These are phyloP conservation scores for Dinochytrium kinnereticum DNA, from an alignment of 371 early-diverging fungal species.

Conservation along the genomic window DNA sequence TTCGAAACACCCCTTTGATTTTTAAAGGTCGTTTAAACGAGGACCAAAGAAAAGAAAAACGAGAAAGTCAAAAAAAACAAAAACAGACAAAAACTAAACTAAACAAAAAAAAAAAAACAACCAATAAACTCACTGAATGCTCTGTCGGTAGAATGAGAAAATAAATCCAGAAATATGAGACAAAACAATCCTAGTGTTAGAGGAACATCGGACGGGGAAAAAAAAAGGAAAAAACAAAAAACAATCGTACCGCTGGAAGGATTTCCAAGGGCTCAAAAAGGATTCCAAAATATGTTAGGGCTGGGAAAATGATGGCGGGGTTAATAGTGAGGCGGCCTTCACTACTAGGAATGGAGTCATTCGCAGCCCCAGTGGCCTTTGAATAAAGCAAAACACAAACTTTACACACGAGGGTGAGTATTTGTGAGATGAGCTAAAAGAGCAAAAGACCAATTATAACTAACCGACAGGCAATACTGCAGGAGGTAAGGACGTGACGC, in stretches of 20 bases:
- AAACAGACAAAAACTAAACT: neutral
- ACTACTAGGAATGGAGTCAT: too few relatives aligned
- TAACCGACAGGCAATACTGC: neutral
- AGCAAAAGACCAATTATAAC: neutral
- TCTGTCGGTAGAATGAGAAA: too few relatives aligned
- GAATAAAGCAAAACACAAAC: neutral
- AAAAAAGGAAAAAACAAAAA: too few relatives aligned
- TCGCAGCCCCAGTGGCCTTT: neutral
- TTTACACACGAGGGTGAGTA: neutral
- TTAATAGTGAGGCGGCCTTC: neutral
- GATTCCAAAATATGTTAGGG: conserved; percentile 23
- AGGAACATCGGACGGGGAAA: too few relatives aligned
- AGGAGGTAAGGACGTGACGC: neutral
- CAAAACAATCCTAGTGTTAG: too few relatives aligned
- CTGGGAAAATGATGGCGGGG: conserved; percentile 26
- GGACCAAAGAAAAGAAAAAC: neutral
- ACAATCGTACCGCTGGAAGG: conserved; percentile 28
- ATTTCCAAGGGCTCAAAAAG: conserved; percentile 29
- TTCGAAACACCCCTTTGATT: neutral
- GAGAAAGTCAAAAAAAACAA: neutral
- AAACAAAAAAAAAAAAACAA: neutral
- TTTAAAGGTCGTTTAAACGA: too few relatives aligned
- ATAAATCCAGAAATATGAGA: too few relatives aligned
- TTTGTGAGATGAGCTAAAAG: neutral
- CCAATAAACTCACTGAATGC: neutral